A percentile compares a stretch with the other conserved stretches of the same genome.
phyloP scores from a whole-genome alignment of 2,329 filamentous ascomycete species.

The Diaporthe vexans region DNA sequence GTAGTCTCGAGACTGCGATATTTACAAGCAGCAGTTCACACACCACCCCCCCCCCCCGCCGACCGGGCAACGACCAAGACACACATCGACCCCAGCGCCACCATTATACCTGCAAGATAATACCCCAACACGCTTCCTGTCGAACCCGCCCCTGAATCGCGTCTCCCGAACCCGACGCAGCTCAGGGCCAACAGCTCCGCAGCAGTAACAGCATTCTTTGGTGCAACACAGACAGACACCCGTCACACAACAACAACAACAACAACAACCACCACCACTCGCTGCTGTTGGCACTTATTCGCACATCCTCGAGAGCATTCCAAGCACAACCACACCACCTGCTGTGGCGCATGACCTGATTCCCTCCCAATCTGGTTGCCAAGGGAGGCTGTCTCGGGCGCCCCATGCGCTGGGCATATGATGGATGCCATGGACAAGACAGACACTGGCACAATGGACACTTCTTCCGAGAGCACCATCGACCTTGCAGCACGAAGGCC shows the following conservation, averaged over 20 bases:
- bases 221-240: background rate
- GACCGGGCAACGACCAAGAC: slow-evolving; percentile 14
- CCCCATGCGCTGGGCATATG: slow-evolving; percentile 13
- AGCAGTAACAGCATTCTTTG: slow-evolving; percentile 15
- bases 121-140: slow-evolving; percentile 26
- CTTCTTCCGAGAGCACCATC: slow-evolving; percentile 27
- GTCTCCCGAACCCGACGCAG: slow-evolving; percentile 11
- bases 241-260: background rate
- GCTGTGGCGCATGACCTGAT: slow-evolving; percentile 27
- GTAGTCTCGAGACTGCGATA: background rate
- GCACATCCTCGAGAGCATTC: slow-evolving; percentile 3
- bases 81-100: background rate
- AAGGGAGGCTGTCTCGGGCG: slow-evolving; percentile 36
- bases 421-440: slow-evolving; percentile 22
- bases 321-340: background rate
- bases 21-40: background rate
- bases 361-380: slow-evolving; percentile 9
- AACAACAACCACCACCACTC: background rate
- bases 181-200: background rate
- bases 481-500: slow-evolving; percentile 37
- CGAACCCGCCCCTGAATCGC: slow-evolving; percentile 29
- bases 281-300: no score
- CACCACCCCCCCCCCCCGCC: background rate
- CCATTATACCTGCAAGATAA: background rate
- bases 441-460: slow-evolving; percentile 34